Conservation (phyloP, 2,329 filamentous ascomycete species). For the Xylariaceae sp. region DNA sequence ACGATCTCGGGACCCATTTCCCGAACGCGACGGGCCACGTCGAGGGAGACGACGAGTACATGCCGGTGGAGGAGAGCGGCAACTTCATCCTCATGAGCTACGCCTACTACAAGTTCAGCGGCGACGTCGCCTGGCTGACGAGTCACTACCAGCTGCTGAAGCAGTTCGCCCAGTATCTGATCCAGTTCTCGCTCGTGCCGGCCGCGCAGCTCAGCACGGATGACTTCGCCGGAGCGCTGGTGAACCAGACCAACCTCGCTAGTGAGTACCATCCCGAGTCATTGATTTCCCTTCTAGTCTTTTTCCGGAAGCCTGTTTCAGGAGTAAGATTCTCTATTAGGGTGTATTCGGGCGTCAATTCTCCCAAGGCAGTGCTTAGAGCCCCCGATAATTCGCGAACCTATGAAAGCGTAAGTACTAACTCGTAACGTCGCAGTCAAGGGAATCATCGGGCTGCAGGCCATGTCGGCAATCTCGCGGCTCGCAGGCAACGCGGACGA, state of each 20-base stretch:
- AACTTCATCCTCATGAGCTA: slow-evolving; percentile 75
- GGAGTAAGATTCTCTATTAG: no score
- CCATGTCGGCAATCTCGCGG: slow-evolving; percentile 65
- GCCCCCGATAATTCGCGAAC: no score
- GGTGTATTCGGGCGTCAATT: no score
- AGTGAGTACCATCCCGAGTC: no score
- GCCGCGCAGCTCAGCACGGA: slow-evolving; percentile 73
- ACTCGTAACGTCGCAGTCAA: no score
- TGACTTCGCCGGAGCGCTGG: slow-evolving; percentile 72
- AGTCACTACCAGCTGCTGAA: slow-evolving; percentile 66
- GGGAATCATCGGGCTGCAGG: slow-evolving; percentile 77
- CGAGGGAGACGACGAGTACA: slow-evolving; percentile 69
- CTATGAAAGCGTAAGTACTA: no score
- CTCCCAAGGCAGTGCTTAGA: no score
- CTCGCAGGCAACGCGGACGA: slow-evolving; percentile 60
- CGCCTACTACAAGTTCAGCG: slow-evolving; percentile 37
- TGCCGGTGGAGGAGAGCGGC: slow-evolving; percentile 73
- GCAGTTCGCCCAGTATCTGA: slow-evolving; percentile 71
- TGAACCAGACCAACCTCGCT: slow-evolving; percentile 73
- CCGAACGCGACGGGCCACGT: slow-evolving; percentile 73
- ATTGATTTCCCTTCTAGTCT: no score
- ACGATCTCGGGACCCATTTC: slow-evolving; percentile 71
- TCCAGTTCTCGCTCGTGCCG: slow-evolving; percentile 69
- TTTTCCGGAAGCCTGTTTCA: no score
- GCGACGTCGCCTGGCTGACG: slow-evolving; percentile 38